These are phyloP conservation scores for Rhizophora apiculata DNA, from an alignment of 345 rosid genomes.

Conservation along the genomic window DNA sequence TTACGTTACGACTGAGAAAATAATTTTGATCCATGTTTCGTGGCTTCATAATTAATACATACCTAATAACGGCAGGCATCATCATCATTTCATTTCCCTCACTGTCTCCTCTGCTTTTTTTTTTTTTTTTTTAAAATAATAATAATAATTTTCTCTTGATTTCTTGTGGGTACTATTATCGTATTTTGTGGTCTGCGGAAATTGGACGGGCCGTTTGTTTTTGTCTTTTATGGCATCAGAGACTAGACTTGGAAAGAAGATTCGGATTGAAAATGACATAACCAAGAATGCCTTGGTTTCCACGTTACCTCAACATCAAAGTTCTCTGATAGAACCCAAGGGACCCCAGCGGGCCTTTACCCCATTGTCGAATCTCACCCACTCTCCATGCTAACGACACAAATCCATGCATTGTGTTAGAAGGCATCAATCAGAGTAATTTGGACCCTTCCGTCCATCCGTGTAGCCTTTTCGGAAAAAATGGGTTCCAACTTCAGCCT, in stretches of 20 bases:
- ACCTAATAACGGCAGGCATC: slow-evolving; percentile 6
- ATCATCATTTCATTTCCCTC: neutral
- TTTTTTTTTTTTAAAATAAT: too few relatives aligned
- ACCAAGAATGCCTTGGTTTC: slow-evolving; percentile 24
- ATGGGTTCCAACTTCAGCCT: neutral
- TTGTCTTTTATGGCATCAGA: neutral
- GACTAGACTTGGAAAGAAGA: neutral
- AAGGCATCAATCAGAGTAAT: slow-evolving; percentile 4
- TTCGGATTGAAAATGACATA: slow-evolving; percentile 6
- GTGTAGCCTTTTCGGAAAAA: neutral
- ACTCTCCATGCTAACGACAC: slow-evolving; percentile 5
- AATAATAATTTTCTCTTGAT: too few relatives aligned
- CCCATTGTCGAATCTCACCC: neutral
- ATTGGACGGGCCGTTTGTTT: neutral
- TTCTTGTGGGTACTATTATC: neutral
- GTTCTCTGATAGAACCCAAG: neutral
- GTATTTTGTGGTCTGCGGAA: neutral
- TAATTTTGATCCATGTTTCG: neutral
- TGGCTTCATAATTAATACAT: neutral
- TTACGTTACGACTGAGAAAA: too few relatives aligned
- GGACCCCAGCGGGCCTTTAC: neutral
- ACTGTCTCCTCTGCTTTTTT: too few relatives aligned
- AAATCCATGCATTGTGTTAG: neutral
- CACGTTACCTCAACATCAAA: slow-evolving; percentile 31
- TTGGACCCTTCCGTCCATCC: neutral